Conservation (phyloP, 345 rosid species). For the Gossypium anomalum region DNA sequence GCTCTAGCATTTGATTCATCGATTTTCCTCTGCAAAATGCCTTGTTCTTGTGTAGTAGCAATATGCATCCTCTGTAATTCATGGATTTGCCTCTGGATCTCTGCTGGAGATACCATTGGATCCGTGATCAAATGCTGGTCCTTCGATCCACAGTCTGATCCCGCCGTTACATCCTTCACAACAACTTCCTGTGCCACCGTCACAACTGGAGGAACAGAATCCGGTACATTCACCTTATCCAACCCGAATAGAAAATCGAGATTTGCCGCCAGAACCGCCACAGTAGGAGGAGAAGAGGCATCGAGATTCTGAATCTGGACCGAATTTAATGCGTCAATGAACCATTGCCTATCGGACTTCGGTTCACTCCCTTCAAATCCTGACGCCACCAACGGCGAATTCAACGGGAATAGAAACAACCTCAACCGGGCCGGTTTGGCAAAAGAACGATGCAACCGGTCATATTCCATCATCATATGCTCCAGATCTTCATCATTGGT, state of each 20-base stretch:
- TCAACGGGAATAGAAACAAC: slow-evolving; percentile 43
- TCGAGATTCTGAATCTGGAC: slow-evolving; percentile 39
- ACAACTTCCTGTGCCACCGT: slow-evolving; percentile 24
- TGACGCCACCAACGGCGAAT: slow-evolving; percentile 12
- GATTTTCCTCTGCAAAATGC: slow-evolving; percentile 20
- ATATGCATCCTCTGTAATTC: slow-evolving; percentile 43
- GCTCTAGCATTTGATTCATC: slow-evolving; percentile 26
- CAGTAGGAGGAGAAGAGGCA: slow-evolving; percentile 32
- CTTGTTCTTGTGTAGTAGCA: slow-evolving; percentile 29
- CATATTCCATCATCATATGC: slow-evolving; percentile 64
- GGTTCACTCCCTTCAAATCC: slow-evolving; percentile 24
- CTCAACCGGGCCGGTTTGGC: slow-evolving; percentile 49
- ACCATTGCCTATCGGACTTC: slow-evolving; percentile 53
- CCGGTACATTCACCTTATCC: slow-evolving; percentile 38
- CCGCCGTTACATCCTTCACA: slow-evolving; percentile 29
- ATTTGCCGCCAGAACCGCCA: slow-evolving; percentile 22
- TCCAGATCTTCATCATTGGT: slow-evolving; percentile 65
- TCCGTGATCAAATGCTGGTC: slow-evolving; percentile 33
- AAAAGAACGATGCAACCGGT: slow-evolving; percentile 38
- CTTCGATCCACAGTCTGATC: slow-evolving; percentile 44
- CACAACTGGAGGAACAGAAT: slow-evolving; percentile 24
- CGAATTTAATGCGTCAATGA: slow-evolving; percentile 51
- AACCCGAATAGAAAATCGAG: slow-evolving; percentile 50
- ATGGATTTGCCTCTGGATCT: slow-evolving; percentile 38
- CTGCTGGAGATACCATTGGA: slow-evolving; percentile 25